These are phyloP conservation scores for Erodium maritimum DNA, from an alignment of 345 rosid genomes.

Conservation along the genomic window DNA sequence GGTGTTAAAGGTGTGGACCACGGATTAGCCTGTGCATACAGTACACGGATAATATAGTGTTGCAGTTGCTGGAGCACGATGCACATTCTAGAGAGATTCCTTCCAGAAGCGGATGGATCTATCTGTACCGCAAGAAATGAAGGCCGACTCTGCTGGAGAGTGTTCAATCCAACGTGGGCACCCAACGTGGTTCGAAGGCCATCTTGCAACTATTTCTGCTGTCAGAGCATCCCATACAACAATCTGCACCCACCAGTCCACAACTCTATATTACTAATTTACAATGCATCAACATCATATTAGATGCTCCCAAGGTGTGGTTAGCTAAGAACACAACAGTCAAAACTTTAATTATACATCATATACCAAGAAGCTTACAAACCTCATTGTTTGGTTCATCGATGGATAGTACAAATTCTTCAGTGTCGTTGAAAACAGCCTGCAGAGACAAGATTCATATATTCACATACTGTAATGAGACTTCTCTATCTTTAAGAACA, in stretches of 20 bases:
- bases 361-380: too few relatives aligned
- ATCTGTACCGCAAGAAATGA: slow-evolving; percentile 50
- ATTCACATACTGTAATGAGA: too few relatives aligned
- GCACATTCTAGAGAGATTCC: slow-evolving; percentile 17
- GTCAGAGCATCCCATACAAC: slow-evolving; percentile 75
- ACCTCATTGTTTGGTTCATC: slow-evolving; percentile 57
- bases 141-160: slow-evolving; percentile 61
- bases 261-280: too few relatives aligned
- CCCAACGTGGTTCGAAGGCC: slow-evolving; percentile 64
- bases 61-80: background rate
- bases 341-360: background rate
- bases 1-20: too few relatives aligned
- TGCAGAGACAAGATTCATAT: slow-evolving; percentile 15
- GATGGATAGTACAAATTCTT: slow-evolving; percentile 62
- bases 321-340: too few relatives aligned
- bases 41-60: too few relatives aligned
- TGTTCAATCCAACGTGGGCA: slow-evolving; percentile 79
- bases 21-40: too few relatives aligned
- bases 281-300: too few relatives aligned
- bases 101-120: slow-evolving; percentile 55
- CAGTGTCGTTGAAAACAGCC: slow-evolving; percentile 77
- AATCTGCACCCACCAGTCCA: slow-evolving; percentile 35
- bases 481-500: too few relatives aligned
- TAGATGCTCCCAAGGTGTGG: too few relatives aligned
- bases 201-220: slow-evolving; percentile 57